phyloP scores from a whole-genome alignment of 202 grass and related monocot genomes.

The Zizania palustris region DNA sequence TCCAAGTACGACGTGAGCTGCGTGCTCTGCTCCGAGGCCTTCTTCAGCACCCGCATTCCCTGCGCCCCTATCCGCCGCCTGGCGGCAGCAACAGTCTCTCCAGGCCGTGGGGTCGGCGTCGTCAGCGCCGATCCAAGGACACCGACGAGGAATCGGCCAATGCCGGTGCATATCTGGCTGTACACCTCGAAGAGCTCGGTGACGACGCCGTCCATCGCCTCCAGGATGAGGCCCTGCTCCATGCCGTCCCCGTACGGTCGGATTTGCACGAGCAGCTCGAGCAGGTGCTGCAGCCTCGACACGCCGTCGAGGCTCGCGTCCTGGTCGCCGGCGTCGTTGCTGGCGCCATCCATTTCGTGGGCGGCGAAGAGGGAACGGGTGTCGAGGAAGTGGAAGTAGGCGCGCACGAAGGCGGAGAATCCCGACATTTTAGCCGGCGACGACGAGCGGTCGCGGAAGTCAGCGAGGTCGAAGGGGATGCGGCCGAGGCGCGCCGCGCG shows the following conservation, averaged over 20 bases:
- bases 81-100: constrained; percentile 30
- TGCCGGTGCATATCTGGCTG: constrained; percentile 77
- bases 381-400: constrained; percentile 93
- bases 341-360: background rate
- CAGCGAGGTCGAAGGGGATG: constrained; percentile 88
- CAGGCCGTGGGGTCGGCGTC: background rate
- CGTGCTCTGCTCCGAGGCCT: constrained; percentile 59
- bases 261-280: constrained; percentile 83
- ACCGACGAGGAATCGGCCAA: constrained; percentile 70
- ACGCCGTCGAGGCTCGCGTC: constrained; percentile 59
- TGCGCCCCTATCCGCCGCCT: constrained; percentile 50
- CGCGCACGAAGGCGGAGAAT: constrained; percentile 72
- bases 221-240: constrained; percentile 64
- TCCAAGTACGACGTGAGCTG: constrained; percentile 78
- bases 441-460: constrained; percentile 70
- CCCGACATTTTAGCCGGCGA: constrained; percentile 40
- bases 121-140: constrained; percentile 47
- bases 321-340: constrained; percentile 13
- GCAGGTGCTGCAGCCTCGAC: constrained; percentile 60
- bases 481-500: constrained; percentile 46
- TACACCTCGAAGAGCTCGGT: constrained; percentile 97
- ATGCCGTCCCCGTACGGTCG: constrained; percentile 77
- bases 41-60: constrained; percentile 65
- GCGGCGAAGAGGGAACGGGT: constrained; percentile 63
- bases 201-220: constrained; percentile 85